Conservation (phyloP, 176 grass and related monocot genomes). For the Themeda triandra region DNA sequence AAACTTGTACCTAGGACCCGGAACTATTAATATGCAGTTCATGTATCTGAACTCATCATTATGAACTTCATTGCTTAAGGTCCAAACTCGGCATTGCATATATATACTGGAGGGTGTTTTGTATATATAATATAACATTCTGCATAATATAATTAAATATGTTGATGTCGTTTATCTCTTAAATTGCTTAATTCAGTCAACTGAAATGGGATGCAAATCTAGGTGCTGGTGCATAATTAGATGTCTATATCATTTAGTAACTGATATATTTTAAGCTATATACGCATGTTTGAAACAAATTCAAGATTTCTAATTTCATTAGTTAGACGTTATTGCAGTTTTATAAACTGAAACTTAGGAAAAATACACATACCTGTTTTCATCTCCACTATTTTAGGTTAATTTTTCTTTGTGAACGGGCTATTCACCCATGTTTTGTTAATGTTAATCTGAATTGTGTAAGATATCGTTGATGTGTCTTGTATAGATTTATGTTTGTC, state of each 20-base stretch:
- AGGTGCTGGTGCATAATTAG: not conserved
- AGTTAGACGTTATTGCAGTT: not conserved
- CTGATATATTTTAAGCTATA: not conserved
- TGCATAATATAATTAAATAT: not conserved
- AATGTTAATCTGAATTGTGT: no score
- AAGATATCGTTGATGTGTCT: not conserved
- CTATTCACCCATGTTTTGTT: no score
- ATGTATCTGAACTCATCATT: not conserved
- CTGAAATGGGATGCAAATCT: not conserved
- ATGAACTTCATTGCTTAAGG: not conserved
- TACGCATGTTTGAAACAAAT: not conserved
- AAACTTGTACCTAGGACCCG: not conserved
- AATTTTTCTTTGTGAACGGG: no score
- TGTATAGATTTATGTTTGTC: not conserved
- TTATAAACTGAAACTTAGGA: not conserved
- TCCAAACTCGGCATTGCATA: not conserved
- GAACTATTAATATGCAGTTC: not conserved
- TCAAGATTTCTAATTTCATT: not conserved
- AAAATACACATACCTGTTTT: not conserved
- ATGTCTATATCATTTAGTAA: not conserved
- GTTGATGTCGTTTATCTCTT: not conserved
- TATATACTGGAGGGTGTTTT: not conserved
- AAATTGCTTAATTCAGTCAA: not conserved
- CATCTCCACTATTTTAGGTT: not conserved
- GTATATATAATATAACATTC: not conserved